Evolutionary conservation across 495 filamentous ascomycete species (phyloP).

Genomic region (Penicillium argentinense): DNA sequence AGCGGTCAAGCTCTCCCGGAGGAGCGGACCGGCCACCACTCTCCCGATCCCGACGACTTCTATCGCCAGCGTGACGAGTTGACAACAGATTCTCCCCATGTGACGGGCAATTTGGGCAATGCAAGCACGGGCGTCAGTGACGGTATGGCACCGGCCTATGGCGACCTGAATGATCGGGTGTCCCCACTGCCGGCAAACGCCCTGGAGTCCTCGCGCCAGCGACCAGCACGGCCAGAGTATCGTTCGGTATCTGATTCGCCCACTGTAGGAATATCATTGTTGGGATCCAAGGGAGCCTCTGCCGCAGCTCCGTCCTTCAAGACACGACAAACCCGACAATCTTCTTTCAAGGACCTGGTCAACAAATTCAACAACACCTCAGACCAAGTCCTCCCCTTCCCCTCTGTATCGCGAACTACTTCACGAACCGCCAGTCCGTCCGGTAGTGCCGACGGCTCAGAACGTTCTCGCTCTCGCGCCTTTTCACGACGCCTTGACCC

Average conservation of each 20-base stretch:
- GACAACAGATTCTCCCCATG: constrained; percentile 24
- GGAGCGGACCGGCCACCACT: constrained; percentile 26
- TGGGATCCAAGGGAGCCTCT: constrained; percentile 16
- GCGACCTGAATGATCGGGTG: constrained; percentile 21
- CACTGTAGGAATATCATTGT: constrained; percentile 18
- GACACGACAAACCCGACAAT: constrained; percentile 44
- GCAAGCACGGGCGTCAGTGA: constrained; percentile 24
- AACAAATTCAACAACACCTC: constrained; percentile 59
- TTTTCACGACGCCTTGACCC: constrained; percentile 31
- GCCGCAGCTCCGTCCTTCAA: constrained; percentile 24
- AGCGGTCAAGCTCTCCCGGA: constrained; percentile 15
- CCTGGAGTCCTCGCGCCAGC: constrained; percentile 24
- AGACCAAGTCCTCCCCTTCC: constrained; percentile 54
- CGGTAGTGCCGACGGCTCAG: constrained; percentile 26
- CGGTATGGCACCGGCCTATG: constrained; percentile 21
- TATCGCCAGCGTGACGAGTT: constrained; percentile 41
- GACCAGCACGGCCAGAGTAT: constrained; percentile 25
- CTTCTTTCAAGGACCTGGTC: constrained; percentile 61
- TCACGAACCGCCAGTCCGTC: constrained; percentile 38
- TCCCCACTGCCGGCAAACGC: constrained; percentile 30
- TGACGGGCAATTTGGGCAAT: constrained; percentile 25
- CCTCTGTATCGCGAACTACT: constrained; percentile 30
- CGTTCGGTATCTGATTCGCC: constrained; percentile 41
- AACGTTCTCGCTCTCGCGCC: constrained; percentile 26
- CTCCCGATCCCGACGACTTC: constrained; percentile 55